Percentiles rank a stretch among this genome's conserved stretches.
Conservation (phyloP, 2,329 filamentous ascomycete genomes). For the Juglanconis oblonga region DNA sequence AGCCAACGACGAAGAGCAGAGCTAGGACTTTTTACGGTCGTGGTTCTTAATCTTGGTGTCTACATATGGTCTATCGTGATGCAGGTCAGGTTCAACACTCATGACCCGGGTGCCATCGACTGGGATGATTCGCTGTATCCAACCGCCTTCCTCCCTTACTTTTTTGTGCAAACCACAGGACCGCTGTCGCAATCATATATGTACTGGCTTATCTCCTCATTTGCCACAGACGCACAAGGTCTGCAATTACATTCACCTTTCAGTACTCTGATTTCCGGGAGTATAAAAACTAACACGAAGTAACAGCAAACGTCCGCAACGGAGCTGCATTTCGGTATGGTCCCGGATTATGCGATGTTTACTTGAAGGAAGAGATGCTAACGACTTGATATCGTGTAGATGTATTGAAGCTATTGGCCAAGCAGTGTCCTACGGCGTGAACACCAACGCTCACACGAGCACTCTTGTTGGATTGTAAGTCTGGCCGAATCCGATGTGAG, state of each 20-base stretch:
- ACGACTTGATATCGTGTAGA: conserved; percentile 16
- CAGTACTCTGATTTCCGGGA: conserved; percentile 33
- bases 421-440: conserved; percentile 39
- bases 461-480: conserved; percentile 38
- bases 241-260: no score
- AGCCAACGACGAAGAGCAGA: conserved; percentile 44
- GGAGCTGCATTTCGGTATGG: conserved; percentile 32
- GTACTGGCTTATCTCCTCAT: conserved; percentile 42
- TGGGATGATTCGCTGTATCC: conserved; percentile 42
- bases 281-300: conserved; percentile 11
- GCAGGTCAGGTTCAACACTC: conserved; percentile 37
- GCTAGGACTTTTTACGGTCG: conserved; percentile 40
- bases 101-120: conserved; percentile 41
- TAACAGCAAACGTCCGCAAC: conserved; percentile 41
- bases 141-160: conserved; percentile 43
- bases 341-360: background rate
- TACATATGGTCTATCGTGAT: conserved; percentile 50
- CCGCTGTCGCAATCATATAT: conserved; percentile 42
- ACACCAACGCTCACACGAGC: conserved; percentile 35
- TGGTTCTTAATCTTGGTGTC: conserved; percentile 43
- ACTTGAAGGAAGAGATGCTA: background rate
- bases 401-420: conserved; percentile 39
- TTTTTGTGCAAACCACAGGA: conserved; percentile 41
- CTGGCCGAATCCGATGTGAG: no score
- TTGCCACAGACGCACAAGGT: conserved; percentile 38